A percentile compares a stretch with the other conserved stretches of the same genome.
These are phyloP conservation scores for Isochrysis galbana DNA, from an alignment of 78 protist genomes.

Conservation along the genomic window DNA sequence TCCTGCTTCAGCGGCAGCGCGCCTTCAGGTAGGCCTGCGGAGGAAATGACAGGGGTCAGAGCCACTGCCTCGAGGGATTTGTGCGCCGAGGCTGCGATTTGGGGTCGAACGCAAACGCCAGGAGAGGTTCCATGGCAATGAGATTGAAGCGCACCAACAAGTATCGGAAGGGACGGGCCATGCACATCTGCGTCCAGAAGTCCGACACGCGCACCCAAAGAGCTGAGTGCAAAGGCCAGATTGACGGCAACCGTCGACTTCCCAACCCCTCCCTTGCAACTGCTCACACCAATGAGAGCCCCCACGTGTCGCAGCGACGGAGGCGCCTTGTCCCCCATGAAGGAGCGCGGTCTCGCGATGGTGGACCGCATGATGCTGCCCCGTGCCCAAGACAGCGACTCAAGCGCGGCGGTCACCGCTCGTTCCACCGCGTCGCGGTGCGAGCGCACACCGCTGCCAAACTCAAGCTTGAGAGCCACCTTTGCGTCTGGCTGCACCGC, in stretches of 20 bases:
- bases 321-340: not conserved
- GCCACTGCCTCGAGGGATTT: too few species aligned
- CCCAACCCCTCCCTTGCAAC: slow-evolving; percentile 96
- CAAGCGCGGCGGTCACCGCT: not conserved
- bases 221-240: slow-evolving; percentile 42
- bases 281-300: slow-evolving; percentile 41
- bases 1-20: not conserved
- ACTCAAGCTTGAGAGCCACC: not conserved
- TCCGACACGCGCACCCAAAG: not conserved
- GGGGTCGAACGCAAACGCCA: too few species aligned
- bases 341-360: not conserved
- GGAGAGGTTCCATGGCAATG: too few species aligned
- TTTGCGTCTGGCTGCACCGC: not conserved
- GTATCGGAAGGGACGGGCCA: slow-evolving; percentile 83
- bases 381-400: not conserved
- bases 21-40: not conserved
- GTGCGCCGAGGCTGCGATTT: too few species aligned
- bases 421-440: not conserved
- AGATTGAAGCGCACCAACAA: too few species aligned
- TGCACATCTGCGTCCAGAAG: slow-evolving; percentile 87
- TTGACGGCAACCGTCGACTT: slow-evolving; percentile 83
- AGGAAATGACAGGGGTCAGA: too few species aligned
- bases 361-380: not conserved
- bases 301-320: slow-evolving; percentile 9
- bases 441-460: not conserved